Evolutionary conservation across 2,329 filamentous ascomycete species (phyloP).

Genomic region (Alternaria panax): DNA sequence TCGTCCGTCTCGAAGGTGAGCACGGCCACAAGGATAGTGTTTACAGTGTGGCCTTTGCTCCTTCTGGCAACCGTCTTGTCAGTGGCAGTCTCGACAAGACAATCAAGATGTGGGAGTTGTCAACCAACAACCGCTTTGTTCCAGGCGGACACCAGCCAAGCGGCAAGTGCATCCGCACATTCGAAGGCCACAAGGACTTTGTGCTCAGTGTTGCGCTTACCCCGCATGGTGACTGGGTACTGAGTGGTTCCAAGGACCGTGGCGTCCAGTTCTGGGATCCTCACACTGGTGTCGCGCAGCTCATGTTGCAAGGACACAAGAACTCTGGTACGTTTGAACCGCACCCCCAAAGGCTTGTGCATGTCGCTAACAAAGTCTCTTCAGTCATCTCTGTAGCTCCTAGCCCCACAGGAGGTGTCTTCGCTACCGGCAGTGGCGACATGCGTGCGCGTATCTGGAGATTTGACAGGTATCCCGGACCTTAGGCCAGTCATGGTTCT

Average conservation of each 20-base stretch:
- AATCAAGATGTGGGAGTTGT: conserved; percentile 99
- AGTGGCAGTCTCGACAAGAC: conserved; percentile 96
- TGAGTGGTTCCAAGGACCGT: conserved; percentile 95
- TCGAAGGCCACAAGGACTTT: conserved; percentile 98
- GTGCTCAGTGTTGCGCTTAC: conserved; percentile 95
- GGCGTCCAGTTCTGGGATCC: conserved; percentile 99
- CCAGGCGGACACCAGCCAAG: conserved; percentile 76
- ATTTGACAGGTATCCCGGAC: conserved; percentile 46
- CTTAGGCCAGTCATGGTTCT: conserved; percentile 24
- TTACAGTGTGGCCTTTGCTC: conserved; percentile 95
- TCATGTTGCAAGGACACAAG: conserved; percentile 99
- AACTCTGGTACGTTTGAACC: conserved; percentile 74
- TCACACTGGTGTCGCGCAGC: conserved; percentile 87
- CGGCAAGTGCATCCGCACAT: conserved; percentile 94
- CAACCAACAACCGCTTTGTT: conserved; percentile 71
- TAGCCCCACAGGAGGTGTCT: conserved; percentile 84
- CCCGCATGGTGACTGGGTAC: conserved; percentile 92
- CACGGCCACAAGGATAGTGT: conserved; percentile 97
- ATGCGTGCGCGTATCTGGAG: conserved; percentile 99
- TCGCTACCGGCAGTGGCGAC: conserved; percentile 95
- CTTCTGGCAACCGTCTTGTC: conserved; percentile 89
- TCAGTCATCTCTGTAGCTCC: conserved; percentile 94
- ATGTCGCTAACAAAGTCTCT: conserved; percentile 23
- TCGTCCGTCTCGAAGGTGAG: conserved; percentile 90
- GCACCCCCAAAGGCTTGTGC: too few species aligned